Evolutionary conservation across 768 basidiomycete species (phyloP).

Genomic region (Termitomyces sp.): DNA sequence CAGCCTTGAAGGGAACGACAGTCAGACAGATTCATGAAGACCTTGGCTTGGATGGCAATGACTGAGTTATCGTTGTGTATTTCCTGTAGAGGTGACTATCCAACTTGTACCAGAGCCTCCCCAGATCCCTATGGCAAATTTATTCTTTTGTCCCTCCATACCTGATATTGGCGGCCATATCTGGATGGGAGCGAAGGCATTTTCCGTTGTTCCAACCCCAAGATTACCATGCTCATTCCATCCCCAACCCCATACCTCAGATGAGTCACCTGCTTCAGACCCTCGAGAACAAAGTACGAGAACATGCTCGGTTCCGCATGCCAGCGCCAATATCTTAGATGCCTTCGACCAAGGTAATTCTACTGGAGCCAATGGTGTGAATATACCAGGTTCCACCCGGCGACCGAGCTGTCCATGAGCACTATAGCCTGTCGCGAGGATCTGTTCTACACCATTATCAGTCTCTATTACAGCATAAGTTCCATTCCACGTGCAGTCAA

Average conservation of each 20-base stretch:
- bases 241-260: conserved; percentile 81
- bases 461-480: conserved; percentile 43
- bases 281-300: conserved; percentile 30
- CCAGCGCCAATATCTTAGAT: conserved; percentile 27
- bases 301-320: conserved; percentile 86
- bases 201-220: conserved; percentile 55
- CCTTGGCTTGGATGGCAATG: conserved; percentile 52
- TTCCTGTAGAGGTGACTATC: conserved; percentile 22
- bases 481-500: conserved; percentile 75
- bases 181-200: conserved; percentile 42
- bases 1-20: conserved; percentile 60
- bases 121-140: conserved; percentile 27
- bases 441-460: conserved; percentile 11
- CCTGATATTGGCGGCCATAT: conserved; percentile 40
- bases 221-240: conserved; percentile 99
- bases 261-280: neutral
- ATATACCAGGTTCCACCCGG: conserved; percentile 1
- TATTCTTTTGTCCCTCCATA: neutral
- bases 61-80: conserved; percentile 27
- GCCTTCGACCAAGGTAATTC: conserved; percentile 22
- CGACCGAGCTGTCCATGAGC: conserved; percentile 64
- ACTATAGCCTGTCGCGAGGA: conserved; percentile 48
- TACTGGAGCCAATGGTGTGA: conserved; percentile 18
- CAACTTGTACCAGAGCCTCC: conserved; percentile 43
- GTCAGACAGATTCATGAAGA: conserved; percentile 72